Evolutionary conservation across 2,329 filamentous ascomycete genomes (phyloP), one percentile per base, ranked within the genome.

Genomic region (Lomentospora prolificans): DNA sequence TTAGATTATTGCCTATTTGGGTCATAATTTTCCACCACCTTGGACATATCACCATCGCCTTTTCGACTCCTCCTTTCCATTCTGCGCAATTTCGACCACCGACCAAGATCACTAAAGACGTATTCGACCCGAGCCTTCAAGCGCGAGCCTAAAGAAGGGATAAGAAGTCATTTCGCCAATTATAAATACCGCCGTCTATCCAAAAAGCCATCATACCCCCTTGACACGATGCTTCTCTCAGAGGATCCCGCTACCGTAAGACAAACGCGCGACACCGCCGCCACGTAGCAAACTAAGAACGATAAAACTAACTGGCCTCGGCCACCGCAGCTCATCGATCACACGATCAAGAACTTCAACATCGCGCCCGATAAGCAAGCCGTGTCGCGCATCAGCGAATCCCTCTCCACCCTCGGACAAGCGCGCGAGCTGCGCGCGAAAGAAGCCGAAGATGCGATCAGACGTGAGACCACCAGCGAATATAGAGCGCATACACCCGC

Each of bases 311-410:
- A 54, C 53, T 27, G 48, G 12, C 17, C 10, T 9, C 12, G 7
- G 44, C 27, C 24, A 53, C 56, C 57, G 50, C 70, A 94, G 88
- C 86, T 96, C 66, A 95, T 99, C 73, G 81, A 86, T 67, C 87
- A 95, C 74, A 96, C 91, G 44, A 87, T 95, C 65, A 80, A 85
- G 64, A 96, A 96, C 78, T 99, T 99, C 83, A 94, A 95, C 75
- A 95, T 92, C 65, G 78, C 82, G 19, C 89, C 89, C 9, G 94
- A 99, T 77, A 94, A 90, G 66, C 77, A 84, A 61, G 88, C 89
- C 59, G 82, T 97, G 19, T 77, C 85, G 19, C 90, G 94, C 67
- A 87, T 97, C 67, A 83, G 84, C 69, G 89, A 91, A 68, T 92
- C 89, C 1, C 80, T 96, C 54, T 81, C 84, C 7, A 88, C 88